Evolutionary conservation across 2,329 filamentous ascomycete species (phyloP).

Genomic region (Fusarium hainanense): DNA sequence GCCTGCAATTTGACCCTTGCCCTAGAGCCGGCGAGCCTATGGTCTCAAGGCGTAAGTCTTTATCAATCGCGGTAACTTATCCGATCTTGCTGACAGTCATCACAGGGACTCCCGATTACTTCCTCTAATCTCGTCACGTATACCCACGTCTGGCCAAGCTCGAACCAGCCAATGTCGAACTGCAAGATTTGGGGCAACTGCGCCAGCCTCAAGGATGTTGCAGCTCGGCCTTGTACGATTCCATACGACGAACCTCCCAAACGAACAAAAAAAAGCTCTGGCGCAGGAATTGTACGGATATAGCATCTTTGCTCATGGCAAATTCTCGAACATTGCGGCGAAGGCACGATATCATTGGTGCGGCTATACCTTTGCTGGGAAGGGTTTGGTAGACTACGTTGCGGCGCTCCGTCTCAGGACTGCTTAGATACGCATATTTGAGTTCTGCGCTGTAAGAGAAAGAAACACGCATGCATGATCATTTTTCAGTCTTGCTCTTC

Average conservation of each 20-base stretch:
- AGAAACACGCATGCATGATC: constrained; percentile 41
- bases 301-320: constrained; percentile 35
- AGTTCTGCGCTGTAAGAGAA: constrained; percentile 42
- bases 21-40: constrained; percentile 97
- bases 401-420: constrained; percentile 34
- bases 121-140: constrained; percentile 74
- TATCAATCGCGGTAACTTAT: not conserved
- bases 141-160: constrained; percentile 44
- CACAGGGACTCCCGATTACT: constrained; percentile 91
- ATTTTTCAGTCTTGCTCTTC: not conserved
- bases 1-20: constrained; percentile 99
- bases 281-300: constrained; percentile 39
- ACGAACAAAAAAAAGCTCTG: constrained; percentile 29
- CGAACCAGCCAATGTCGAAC: constrained; percentile 33
- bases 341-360: constrained; percentile 19
- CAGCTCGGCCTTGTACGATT: constrained; percentile 48
- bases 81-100: constrained; percentile 36
- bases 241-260: constrained; percentile 35
- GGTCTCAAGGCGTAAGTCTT: constrained; percentile 85
- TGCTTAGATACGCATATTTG: constrained; percentile 47
- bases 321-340: constrained; percentile 29
- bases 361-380: constrained; percentile 30
- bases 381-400: constrained; percentile 28
- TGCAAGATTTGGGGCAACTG: constrained; percentile 25
- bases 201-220: constrained; percentile 30